These are phyloP conservation scores for Candida sanyiensis DNA, from an alignment of 805 yeast genomes.

Conservation along the genomic window DNA sequence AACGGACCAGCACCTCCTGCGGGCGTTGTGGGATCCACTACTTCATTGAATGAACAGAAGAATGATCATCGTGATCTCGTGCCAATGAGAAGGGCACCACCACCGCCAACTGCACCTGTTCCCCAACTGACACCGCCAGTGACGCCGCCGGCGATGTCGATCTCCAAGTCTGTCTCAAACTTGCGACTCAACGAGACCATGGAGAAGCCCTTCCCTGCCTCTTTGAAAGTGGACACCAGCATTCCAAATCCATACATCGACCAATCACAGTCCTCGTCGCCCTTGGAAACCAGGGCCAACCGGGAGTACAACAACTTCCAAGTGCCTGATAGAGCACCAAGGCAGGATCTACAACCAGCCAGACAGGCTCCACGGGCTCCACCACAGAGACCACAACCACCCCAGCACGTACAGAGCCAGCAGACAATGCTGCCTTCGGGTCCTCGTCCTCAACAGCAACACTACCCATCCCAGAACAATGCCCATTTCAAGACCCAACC, in stretches of 20 bases:
- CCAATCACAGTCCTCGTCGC: constrained; percentile 5
- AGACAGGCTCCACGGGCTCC: constrained; percentile 28
- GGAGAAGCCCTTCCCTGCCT: constrained; percentile 26
- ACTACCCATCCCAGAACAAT: constrained; percentile 8
- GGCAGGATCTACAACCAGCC: constrained; percentile 21
- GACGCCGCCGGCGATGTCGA: constrained; percentile 6
- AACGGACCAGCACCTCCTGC: neutral
- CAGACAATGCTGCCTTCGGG: constrained; percentile 10
- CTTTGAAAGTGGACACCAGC: constrained; percentile 29
- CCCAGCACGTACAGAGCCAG: constrained; percentile 11
- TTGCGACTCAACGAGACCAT: constrained; percentile 10
- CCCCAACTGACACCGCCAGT: constrained; percentile 6
- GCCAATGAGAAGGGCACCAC: constrained; percentile 52
- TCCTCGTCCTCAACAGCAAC: neutral
- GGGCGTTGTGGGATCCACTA: neutral
- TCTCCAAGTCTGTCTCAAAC: constrained; percentile 12
- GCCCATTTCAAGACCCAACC: constrained; percentile 13
- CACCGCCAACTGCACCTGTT: constrained; percentile 36
- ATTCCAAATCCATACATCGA: constrained; percentile 23
- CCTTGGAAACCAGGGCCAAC: constrained; percentile 6
- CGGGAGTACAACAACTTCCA: constrained; percentile 8
- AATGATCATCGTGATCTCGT: constrained; percentile 28
- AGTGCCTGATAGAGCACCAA: constrained; percentile 8
- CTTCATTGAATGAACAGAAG: too few relatives aligned
- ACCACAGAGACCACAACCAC: constrained; percentile 13